Conservation (phyloP, 2,329 filamentous ascomycete species). For the Colletotrichum navitas region DNA sequence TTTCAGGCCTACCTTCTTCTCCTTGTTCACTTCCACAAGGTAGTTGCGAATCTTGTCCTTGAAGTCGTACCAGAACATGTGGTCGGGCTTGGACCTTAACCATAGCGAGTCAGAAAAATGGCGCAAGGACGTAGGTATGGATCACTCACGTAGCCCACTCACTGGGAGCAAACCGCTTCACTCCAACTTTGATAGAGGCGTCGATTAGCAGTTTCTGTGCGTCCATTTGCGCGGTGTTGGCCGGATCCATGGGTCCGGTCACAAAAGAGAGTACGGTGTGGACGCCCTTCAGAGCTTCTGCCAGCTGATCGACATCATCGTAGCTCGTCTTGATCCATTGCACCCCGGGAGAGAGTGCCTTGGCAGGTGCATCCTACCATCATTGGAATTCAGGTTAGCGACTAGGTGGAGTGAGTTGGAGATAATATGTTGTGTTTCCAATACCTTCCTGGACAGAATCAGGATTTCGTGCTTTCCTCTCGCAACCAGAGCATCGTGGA, state of each 20-base stretch:
- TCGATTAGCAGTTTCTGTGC: constrained; percentile 70
- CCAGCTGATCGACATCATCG: constrained; percentile 53
- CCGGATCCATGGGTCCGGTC: constrained; percentile 42
- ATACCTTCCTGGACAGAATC: constrained; percentile 62
- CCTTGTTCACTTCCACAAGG: constrained; percentile 63
- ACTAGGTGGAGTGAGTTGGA: background rate
- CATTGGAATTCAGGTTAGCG: background rate
- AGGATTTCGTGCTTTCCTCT: constrained; percentile 65
- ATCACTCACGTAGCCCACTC: constrained; percentile 63
- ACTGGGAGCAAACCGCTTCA: constrained; percentile 71
- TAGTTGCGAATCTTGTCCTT: constrained; percentile 66
- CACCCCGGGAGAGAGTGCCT: constrained; percentile 47
- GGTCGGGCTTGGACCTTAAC: constrained; percentile 44
- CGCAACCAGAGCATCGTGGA: constrained; percentile 63
- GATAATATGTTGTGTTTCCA: background rate
- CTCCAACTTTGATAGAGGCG: constrained; percentile 68
- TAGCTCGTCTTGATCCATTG: constrained; percentile 61
- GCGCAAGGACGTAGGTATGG: too few relatives aligned
- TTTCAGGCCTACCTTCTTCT: constrained; percentile 53
- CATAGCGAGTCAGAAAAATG: background rate
- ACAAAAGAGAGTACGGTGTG: constrained; percentile 68
- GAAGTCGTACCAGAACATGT: constrained; percentile 62
- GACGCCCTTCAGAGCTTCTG: constrained; percentile 56
- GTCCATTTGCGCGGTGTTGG: constrained; percentile 58
- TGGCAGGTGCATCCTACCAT: constrained; percentile 44